These are phyloP conservation scores for Pseudohalonectria lignicola DNA, from an alignment of 2,329 filamentous ascomycete genomes.

Conservation along the genomic window DNA sequence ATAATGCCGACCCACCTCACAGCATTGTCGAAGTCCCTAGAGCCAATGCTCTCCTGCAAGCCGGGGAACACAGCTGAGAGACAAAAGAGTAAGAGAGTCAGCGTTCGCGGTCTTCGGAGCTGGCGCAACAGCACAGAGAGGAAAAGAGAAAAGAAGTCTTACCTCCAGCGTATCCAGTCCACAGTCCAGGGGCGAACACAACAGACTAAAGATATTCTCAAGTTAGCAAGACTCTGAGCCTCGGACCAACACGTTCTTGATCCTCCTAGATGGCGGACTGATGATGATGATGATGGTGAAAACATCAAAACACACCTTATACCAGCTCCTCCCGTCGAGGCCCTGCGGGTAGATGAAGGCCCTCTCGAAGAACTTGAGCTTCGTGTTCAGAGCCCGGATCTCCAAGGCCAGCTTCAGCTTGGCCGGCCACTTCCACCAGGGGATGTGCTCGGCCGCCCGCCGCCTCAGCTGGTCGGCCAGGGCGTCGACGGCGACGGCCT, in stretches of 20 bases:
- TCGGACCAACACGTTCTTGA: too few species aligned
- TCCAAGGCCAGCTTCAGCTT: slow-evolving; percentile 41
- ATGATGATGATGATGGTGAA: too few species aligned
- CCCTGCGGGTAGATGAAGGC: slow-evolving; percentile 67
- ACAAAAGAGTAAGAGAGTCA: slow-evolving; percentile 42
- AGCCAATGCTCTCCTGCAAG: slow-evolving; percentile 50
- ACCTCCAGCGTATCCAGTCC: slow-evolving; percentile 84
- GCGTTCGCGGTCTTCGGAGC: slow-evolving; percentile 83
- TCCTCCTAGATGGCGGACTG: too few species aligned
- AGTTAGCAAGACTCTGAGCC: too few species aligned
- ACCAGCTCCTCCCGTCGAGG: slow-evolving; percentile 73
- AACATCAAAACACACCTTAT: slow-evolving; percentile 54
- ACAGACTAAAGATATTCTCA: slow-evolving; percentile 50
- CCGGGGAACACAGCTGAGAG: slow-evolving; percentile 51
- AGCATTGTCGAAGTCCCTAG: slow-evolving; percentile 45
- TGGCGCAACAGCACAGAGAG: slow-evolving; percentile 33
- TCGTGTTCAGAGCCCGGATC: slow-evolving; percentile 56
- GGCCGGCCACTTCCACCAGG: slow-evolving; percentile 70
- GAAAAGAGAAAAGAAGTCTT: slow-evolving; percentile 15
- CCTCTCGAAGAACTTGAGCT: slow-evolving; percentile 77
- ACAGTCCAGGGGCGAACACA: slow-evolving; percentile 81
- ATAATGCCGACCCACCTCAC: slow-evolving; percentile 50
- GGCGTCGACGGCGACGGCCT: slow-evolving; percentile 33
- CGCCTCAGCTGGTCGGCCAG: slow-evolving; percentile 23
- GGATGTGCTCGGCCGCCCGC: slow-evolving; percentile 38